Percentiles rank a stretch among this genome's conserved stretches.
Conservation (phyloP, 129 eudicot genomes). For the Flaveria sonorensis region DNA sequence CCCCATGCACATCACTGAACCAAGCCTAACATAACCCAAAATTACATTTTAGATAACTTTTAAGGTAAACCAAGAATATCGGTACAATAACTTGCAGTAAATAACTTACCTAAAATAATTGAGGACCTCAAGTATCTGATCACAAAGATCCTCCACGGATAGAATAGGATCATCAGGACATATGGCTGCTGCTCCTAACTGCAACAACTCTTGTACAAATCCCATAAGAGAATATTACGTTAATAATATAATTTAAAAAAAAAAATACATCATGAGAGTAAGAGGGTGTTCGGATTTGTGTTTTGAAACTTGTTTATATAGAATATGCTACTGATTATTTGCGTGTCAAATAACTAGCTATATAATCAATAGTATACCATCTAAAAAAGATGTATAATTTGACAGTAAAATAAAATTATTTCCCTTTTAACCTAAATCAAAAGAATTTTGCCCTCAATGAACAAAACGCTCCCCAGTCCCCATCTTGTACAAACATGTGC, state of each 20-base stretch:
- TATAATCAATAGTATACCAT: not conserved
- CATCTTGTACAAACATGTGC: not conserved
- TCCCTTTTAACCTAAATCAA: not conserved
- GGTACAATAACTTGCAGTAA: too few species aligned
- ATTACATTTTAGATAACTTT: not conserved
- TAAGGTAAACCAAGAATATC: not conserved
- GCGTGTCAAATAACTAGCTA: not conserved
- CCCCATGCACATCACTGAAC: slow-evolving; percentile 99
- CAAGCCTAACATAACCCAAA: slow-evolving; percentile 56
- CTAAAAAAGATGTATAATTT: not conserved
- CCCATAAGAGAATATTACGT: slow-evolving; percentile 47
- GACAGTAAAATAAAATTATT: not conserved
- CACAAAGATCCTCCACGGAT: slow-evolving; percentile 62
- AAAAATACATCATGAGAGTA: not conserved
- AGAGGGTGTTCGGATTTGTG: slow-evolving; percentile 6
- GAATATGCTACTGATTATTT: not conserved
- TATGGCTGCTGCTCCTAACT: slow-evolving; percentile 80
- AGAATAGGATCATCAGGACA: slow-evolving; percentile 58
- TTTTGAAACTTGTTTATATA: slow-evolving; percentile 8
- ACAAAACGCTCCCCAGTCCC: not conserved
- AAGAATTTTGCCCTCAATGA: not conserved
- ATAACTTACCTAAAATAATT: slow-evolving; percentile 56
- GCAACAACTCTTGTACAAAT: slow-evolving; percentile 76
- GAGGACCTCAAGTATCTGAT: slow-evolving; percentile 74
- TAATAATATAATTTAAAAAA: slow-evolving; percentile 41